Conservation (phyloP, 495 filamentous ascomycete genomes). For the Aspergillus baeticus region DNA sequence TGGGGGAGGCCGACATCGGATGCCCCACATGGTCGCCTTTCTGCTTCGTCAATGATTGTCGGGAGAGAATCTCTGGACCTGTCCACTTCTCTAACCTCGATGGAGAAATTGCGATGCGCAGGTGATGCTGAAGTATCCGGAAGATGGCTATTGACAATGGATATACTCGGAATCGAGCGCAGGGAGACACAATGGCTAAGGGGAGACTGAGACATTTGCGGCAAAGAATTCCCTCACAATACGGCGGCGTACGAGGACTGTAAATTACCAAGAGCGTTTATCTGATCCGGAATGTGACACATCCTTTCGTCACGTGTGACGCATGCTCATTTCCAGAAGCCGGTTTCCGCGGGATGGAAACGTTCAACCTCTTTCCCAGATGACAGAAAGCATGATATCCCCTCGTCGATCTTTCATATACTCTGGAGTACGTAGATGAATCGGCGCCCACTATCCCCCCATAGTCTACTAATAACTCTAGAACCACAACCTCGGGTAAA, state of each 20-base stretch:
- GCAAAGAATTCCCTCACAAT: not conserved
- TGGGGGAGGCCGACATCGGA: constrained; percentile 55
- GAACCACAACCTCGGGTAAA: not conserved
- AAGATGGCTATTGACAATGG: too few species aligned
- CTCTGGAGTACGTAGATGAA: not conserved
- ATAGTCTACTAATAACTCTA: too few species aligned
- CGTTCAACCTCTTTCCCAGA: too few species aligned
- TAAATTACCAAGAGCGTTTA: constrained; percentile 11
- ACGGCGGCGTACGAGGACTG: not conserved
- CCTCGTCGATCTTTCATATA: not conserved
- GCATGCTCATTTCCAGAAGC: too few species aligned
- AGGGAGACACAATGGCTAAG: too few species aligned
- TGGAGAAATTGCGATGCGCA: too few species aligned
- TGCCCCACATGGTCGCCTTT: constrained; percentile 27
- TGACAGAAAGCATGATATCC: too few species aligned
- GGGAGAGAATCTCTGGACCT: constrained; percentile 20
- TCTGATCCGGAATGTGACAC: constrained; percentile 19
- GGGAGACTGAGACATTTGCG: not conserved
- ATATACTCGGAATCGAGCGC: too few species aligned
- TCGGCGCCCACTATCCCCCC: too few species aligned
- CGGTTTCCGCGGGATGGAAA: too few species aligned
- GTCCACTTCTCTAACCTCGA: too few species aligned
- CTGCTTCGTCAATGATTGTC: constrained; percentile 35
- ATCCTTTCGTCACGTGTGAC: constrained; percentile 1
- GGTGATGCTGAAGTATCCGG: too few species aligned